Evolutionary conservation across 768 basidiomycete genomes (phyloP).

Genomic region (Pleurotus eryngii): DNA sequence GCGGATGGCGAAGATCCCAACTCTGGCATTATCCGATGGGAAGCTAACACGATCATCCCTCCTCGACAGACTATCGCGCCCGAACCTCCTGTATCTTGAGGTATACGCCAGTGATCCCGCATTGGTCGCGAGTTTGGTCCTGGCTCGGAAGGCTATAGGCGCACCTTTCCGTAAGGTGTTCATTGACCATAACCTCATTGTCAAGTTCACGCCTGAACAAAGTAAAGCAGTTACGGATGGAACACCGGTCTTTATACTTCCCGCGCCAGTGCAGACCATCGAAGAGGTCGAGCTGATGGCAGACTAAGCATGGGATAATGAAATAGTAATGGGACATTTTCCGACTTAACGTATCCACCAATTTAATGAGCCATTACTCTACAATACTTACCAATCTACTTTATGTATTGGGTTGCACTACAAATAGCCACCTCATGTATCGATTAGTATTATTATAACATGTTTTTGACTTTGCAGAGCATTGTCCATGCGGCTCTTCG

Average conservation of each 20-base stretch:
- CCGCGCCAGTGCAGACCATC: slow-evolving; percentile 36
- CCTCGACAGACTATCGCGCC: slow-evolving; percentile 35
- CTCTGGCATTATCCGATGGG: slow-evolving; percentile 4
- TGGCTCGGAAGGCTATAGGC: slow-evolving; percentile 32
- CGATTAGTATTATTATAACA: slow-evolving; percentile 1
- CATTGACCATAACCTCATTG: slow-evolving; percentile 26
- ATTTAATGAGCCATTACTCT: too few relatives aligned
- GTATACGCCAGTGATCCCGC: slow-evolving; percentile 33
- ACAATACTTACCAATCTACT: neutral
- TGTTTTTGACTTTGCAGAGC: neutral
- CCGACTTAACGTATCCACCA: too few relatives aligned
- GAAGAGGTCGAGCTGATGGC: slow-evolving; percentile 39
- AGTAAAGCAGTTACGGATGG: slow-evolving; percentile 23
- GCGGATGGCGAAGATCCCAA: slow-evolving; percentile 24
- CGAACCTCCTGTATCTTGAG: slow-evolving; percentile 44
- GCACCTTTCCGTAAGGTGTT: slow-evolving; percentile 52
- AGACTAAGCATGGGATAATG: neutral
- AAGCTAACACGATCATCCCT: neutral
- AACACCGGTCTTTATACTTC: slow-evolving; percentile 25
- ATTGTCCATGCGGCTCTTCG: too few relatives aligned
- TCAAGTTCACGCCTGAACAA: slow-evolving; percentile 19
- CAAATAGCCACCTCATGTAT: slow-evolving; percentile 1
- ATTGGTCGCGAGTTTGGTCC: slow-evolving; percentile 32
- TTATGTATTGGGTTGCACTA: neutral
- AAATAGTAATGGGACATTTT: too few relatives aligned